Base-by-base conservation (phyloP, 2,329 filamentous ascomycete species). In the Trichoderma sp. region DNA sequence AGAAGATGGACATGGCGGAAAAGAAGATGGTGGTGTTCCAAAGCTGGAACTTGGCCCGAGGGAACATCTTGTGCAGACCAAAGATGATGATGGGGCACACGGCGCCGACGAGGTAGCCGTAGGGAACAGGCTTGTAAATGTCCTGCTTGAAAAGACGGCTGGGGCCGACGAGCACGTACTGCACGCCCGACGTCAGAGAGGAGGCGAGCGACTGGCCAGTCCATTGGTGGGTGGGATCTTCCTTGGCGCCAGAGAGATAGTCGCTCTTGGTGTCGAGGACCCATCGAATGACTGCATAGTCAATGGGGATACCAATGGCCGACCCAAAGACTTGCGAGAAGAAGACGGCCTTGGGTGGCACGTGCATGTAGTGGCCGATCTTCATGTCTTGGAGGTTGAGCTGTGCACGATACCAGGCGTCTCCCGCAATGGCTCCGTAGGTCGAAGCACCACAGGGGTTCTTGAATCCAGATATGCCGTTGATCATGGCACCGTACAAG, bases 21-120 rank as follows among this genome's bases (percentile, higher is more conserved):
- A 86, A 88, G 79, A 89, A 89, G 65, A 89, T 89, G 4, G 86
- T 89, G 24, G 85, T 83, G 73, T 89, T 90, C 83, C 83, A 87
- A 21, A 89, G 81, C 34, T 86, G 83, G 72, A 82, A 87, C 39
- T 86, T 86, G 16, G 82, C 80, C 2, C 78, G 79, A 0, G 87
- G 87, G 72, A 89, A 88, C 18, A 77, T 73, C 6, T 81, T 81
- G 73, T 89, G 84, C 10, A 89, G 79, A 0, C 79, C 70, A 72
- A 82, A 89, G 24, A 89, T 76, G 5, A 85, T 26, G 2, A 82
- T 59, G 0, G 86, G 85, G 0, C 79, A 77, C 13, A 77, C 65
- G 2, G 82, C 83, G 7, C 85, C 85, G 52, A 84, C 79, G 8
- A 87, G 77, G 75, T 87, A 88, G 3, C 83, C 85, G 67, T 83